Evolutionary conservation across 2,329 filamentous ascomycete genomes (phyloP).

Genomic region (Fusarium equiseti): DNA sequence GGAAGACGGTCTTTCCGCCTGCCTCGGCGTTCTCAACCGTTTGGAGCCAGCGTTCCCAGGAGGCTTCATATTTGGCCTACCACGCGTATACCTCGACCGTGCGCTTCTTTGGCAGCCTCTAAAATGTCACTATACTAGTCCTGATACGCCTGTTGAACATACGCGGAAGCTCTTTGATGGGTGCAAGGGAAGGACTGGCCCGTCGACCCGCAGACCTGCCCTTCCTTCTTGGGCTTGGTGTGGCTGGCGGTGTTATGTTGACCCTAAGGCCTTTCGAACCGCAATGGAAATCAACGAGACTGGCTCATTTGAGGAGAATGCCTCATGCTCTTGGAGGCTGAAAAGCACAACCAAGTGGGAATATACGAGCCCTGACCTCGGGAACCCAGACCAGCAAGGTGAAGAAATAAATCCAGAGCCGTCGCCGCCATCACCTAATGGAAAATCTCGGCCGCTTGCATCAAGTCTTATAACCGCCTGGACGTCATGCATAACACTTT

Average conservation of each 20-base stretch:
- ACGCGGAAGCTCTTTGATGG: neutral
- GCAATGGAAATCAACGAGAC: neutral
- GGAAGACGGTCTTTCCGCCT: neutral
- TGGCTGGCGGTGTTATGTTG: neutral
- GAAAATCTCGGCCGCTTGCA: neutral
- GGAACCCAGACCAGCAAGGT: neutral
- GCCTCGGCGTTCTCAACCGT: neutral
- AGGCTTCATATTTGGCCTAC: neutral
- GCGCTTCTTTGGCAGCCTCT: neutral
- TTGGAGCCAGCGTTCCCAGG: neutral
- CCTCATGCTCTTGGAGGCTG: neutral
- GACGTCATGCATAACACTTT: neutral
- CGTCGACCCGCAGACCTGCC: neutral
- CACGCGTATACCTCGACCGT: neutral
- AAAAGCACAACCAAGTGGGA: neutral
- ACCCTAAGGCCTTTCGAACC: neutral
- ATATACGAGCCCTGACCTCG: neutral
- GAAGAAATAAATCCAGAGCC: neutral
- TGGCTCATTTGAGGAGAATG: neutral
- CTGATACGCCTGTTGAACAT: neutral
- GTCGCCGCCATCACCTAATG: neutral
- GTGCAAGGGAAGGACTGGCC: neutral
- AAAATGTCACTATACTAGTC: neutral
- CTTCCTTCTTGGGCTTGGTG: neutral
- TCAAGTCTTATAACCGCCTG: neutral